Evolutionary conservation across 805 yeast genomes (phyloP).

Genomic region (Kuraishia piskuri): DNA sequence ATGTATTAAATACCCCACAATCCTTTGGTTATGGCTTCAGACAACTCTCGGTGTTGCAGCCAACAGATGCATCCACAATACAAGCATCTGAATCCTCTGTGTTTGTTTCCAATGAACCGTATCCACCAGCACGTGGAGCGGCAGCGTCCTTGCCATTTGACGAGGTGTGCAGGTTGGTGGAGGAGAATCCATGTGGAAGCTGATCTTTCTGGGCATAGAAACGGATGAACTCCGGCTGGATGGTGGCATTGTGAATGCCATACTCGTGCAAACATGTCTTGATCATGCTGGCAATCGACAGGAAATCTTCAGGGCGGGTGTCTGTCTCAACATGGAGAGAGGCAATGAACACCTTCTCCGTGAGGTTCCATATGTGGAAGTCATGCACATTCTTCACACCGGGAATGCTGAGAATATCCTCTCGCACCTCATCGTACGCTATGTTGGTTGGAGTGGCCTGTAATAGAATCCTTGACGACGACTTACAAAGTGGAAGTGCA

Average conservation of each 20-base stretch:
- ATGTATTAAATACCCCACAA: too few relatives aligned
- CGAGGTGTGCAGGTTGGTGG: slow-evolving; percentile 6
- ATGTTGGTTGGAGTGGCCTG: slow-evolving; percentile 91
- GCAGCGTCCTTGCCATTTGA: not conserved
- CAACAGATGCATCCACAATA: slow-evolving; percentile 42
- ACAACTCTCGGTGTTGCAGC: slow-evolving; percentile 41
- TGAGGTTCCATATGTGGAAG: slow-evolving; percentile 93
- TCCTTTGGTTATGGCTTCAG: slow-evolving; percentile 9
- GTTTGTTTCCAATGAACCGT: slow-evolving; percentile 8
- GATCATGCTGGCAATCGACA: slow-evolving; percentile 64
- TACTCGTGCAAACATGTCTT: slow-evolving; percentile 71
- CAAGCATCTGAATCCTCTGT: slow-evolving; percentile 21
- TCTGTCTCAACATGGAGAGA: slow-evolving; percentile 79
- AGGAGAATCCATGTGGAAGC: slow-evolving; percentile 21
- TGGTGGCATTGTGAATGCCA: slow-evolving; percentile 89
- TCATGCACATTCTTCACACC: slow-evolving; percentile 87
- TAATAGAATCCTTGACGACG: slow-evolving; percentile 77
- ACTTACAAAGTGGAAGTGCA: slow-evolving; percentile 82
- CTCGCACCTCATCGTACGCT: slow-evolving; percentile 64
- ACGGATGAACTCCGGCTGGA: slow-evolving; percentile 81
- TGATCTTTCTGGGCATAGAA: slow-evolving; percentile 20
- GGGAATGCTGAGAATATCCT: slow-evolving; percentile 55
- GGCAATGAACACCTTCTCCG: slow-evolving; percentile 80
- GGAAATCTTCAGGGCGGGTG: slow-evolving; percentile 55
- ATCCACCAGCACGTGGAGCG: slow-evolving; percentile 18